Evolutionary conservation across 257 asterid genomes (phyloP).

Genomic region (Solanum habrochaites): DNA sequence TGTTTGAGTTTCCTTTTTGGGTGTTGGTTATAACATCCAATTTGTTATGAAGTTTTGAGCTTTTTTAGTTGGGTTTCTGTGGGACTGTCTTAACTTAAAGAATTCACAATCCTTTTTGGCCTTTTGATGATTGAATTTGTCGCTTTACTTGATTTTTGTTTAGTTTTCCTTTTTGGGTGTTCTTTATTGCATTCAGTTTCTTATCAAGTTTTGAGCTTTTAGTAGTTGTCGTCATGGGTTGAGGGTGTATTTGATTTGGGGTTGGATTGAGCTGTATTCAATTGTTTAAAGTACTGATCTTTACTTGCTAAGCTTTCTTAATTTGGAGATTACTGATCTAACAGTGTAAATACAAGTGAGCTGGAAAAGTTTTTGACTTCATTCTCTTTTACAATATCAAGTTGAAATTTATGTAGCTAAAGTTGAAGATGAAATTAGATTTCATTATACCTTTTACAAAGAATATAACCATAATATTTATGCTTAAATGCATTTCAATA

Average conservation of each 20-base stretch:
- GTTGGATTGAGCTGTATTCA: neutral
- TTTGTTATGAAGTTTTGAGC: neutral
- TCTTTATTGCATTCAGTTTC: neutral
- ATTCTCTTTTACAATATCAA: neutral
- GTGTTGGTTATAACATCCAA: neutral
- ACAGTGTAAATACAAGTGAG: neutral
- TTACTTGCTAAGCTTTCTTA: neutral
- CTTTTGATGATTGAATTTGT: neutral
- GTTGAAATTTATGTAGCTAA: neutral
- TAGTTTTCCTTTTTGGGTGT: neutral
- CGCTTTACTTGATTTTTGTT: neutral
- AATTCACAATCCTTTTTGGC: neutral
- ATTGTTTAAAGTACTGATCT: neutral
- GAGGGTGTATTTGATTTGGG: neutral
- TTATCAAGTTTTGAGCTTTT: neutral
- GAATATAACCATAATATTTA: no score
- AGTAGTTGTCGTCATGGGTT: neutral
- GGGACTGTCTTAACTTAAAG: neutral
- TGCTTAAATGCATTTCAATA: no score
- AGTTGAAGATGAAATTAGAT: no score
- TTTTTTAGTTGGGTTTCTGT: neutral
- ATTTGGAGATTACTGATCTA: neutral
- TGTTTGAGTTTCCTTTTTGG: neutral
- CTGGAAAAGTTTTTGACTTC: neutral
- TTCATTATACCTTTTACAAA: neutral